Conservation (phyloP, 805 yeast species). For the Wickerhamiella kurtzmanii region DNA sequence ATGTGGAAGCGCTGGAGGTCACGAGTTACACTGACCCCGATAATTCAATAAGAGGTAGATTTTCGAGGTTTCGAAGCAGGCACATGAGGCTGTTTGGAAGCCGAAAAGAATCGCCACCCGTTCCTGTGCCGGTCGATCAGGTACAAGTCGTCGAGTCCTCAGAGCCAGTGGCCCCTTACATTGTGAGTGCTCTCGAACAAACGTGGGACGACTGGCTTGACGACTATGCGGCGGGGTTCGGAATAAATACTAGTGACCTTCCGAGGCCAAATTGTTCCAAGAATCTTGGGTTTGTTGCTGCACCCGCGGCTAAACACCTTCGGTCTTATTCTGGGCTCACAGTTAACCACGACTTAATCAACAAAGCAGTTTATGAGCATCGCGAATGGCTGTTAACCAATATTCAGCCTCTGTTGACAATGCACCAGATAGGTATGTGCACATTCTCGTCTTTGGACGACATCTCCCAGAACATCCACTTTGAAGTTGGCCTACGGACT, state of each 20-base stretch:
- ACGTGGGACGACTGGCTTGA: constrained; percentile 19
- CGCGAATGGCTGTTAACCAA: constrained; percentile 31
- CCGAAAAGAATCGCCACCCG: background rate
- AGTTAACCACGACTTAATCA: background rate
- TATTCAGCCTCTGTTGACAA: constrained; percentile 27
- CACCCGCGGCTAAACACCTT: constrained; percentile 45
- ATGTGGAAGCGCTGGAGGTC: no score
- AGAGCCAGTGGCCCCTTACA: background rate
- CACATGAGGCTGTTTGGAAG: background rate
- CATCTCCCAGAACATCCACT: constrained; percentile 36
- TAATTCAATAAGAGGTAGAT: background rate
- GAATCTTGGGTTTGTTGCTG: constrained; percentile 35
- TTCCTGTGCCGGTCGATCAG: background rate
- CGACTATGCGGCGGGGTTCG: constrained; percentile 8
- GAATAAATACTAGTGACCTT: constrained; percentile 24
- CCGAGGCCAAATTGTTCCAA: constrained; percentile 43
- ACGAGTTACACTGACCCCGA: background rate
- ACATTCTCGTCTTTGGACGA: constrained; percentile 45
- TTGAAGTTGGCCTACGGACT: constrained; percentile 36
- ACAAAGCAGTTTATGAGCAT: constrained; percentile 23
- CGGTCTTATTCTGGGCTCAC: constrained; percentile 14
- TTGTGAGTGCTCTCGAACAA: constrained; percentile 11
- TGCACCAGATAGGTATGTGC: constrained; percentile 38
- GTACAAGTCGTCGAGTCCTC: constrained; percentile 1
- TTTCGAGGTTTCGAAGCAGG: background rate